phyloP scores from a whole-genome alignment of 768 basidiomycete species.

The Cyathus striatus region DNA sequence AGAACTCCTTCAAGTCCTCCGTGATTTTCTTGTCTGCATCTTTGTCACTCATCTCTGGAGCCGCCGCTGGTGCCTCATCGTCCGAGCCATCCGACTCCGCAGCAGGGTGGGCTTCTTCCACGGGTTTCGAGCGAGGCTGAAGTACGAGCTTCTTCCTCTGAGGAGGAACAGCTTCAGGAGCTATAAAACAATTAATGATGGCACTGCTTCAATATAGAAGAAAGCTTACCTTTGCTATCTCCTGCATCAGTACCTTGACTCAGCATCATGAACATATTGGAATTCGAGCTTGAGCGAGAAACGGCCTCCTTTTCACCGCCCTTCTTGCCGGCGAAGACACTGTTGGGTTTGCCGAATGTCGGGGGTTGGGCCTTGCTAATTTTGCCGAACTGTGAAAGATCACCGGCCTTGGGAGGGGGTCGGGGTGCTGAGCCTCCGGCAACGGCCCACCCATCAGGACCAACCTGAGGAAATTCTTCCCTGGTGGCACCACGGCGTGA shows the following conservation, averaged over 20 bases:
- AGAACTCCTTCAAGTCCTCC: conserved; percentile 85
- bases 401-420: conserved; percentile 73
- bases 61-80: conserved; percentile 33
- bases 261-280: conserved; percentile 89
- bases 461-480: conserved; percentile 45
- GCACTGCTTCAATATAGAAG: not conserved
- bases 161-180: conserved; percentile 40
- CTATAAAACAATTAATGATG: conserved; percentile 10
- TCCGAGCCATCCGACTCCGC: conserved; percentile 49
- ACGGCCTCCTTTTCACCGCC: conserved; percentile 57
- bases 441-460: conserved; percentile 87
- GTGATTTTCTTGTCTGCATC: conserved; percentile 72
- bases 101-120: conserved; percentile 30
- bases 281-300: conserved; percentile 72
- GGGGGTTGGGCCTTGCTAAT: conserved; percentile 62
- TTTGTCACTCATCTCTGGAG: conserved; percentile 53
- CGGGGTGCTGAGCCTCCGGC: conserved; percentile 47
- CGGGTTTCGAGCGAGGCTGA: conserved; percentile 70
- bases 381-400: conserved; percentile 86
- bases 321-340: conserved; percentile 70
- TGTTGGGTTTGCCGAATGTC: conserved; percentile 80
- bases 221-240: conserved; percentile 50
- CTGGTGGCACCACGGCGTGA: conserved; percentile 81
- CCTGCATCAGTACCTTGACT: conserved; percentile 55
- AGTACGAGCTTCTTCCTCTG: conserved; percentile 73